Base-by-base conservation (phyloP, 2,329 filamentous ascomycete genomes). In the Amphichorda felina region DNA sequence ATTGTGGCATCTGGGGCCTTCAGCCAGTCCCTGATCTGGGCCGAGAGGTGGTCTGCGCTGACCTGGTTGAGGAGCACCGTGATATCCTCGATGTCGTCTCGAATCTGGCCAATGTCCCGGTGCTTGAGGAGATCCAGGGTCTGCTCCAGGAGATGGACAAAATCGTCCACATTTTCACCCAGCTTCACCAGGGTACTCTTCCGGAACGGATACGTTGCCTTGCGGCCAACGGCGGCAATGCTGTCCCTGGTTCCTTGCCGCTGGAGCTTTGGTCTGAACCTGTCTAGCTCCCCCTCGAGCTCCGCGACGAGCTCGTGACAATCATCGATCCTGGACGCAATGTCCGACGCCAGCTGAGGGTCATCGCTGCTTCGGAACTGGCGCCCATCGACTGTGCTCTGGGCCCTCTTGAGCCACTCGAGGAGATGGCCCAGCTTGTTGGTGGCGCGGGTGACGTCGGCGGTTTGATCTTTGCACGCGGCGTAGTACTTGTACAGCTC, bases 171-270 rank as follows among this genome's bases (percentile, higher is more conserved):
- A 35, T 57, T 48, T 41, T 57, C 54, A 38, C 57, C 51, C 8
- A 63, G 51, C 38, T 57, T 58, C 35, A 54, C 45, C 30, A 63
- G 40, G 1, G 57, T 63, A 32, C 53, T 59, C 38, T 49, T 43
- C 28, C 51, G 47, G 38, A 63, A 50, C 2, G 53, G 55, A 29
- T 57, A 56, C 2, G 45, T 41, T 2, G 47, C 29, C 17, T 42
- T 45, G 18, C 41, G 44, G 18, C 40, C 37, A 15, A 35, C 36
- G 5, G 41, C 36, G n/a, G 28, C 35, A 8, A 45, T 22, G 28
- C 34, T 33, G 37, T 24, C 36, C 22, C 37, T 19, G 14, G 36
- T 24, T 34, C 21, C 36, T 17, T 13, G 21, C 21, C 21, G 21
- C 16, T n/a, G n/a, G n/a, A n/a, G n/a, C n/a, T n/a, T n/a, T n/a